phyloP scores from a whole-genome alignment of 1,139 yeast genomes.

The Hansenula sp. region DNA sequence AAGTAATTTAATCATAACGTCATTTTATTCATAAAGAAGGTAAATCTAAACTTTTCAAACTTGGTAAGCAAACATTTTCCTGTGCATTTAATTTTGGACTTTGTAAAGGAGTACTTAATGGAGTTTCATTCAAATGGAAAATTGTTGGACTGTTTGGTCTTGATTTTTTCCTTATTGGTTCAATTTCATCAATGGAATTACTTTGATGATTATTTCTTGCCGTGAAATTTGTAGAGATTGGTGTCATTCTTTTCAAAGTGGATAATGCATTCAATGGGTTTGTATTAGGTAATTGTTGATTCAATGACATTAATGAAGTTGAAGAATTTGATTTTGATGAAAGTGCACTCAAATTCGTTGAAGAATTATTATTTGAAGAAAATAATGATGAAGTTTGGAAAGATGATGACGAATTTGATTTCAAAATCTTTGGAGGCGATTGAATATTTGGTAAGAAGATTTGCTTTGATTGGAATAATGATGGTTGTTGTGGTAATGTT shows the following conservation, averaged over 20 bases:
- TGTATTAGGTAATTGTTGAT: constrained; percentile 9
- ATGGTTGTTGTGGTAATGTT: constrained; percentile 2
- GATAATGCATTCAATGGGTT: constrained; percentile 29
- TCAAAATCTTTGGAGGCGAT: constrained; percentile 25
- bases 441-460: constrained; percentile 21
- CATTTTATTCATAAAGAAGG: constrained; percentile 14
- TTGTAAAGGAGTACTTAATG: constrained; percentile 24
- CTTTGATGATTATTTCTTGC: constrained; percentile 7
- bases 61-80: constrained; percentile 17
- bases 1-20: no score
- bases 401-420: constrained; percentile 20
- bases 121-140: constrained; percentile 22
- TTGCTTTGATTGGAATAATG: constrained; percentile 10
- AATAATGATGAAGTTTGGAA: constrained; percentile 21
- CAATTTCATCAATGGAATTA: constrained; percentile 10
- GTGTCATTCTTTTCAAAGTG: constrained; percentile 35
- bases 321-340: constrained; percentile 23
- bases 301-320: constrained; percentile 19
- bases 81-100: constrained; percentile 21
- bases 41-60: constrained; percentile 21
- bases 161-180: constrained; percentile 16
- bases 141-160: constrained; percentile 25
- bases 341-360: constrained; percentile 18
- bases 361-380: constrained; percentile 18
- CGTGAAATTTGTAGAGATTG: constrained; percentile 17